A percentile compares a stretch with the other conserved stretches of the same genome.
Conservation (phyloP, 2,329 filamentous ascomycete genomes). For the Xenosphaeropsis pyriputrescens region DNA sequence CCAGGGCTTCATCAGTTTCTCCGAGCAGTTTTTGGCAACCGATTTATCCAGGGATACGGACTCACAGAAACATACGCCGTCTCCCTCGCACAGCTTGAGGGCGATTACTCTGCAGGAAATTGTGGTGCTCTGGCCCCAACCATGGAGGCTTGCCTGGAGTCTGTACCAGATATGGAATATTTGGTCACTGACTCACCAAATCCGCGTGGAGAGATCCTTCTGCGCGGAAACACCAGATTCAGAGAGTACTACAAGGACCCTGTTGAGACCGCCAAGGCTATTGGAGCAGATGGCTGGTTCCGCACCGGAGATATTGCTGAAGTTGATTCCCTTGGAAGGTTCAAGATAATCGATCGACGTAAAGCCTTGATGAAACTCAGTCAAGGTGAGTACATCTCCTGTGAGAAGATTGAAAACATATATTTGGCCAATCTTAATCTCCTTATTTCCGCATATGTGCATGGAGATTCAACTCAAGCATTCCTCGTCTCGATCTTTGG, state of each 20-base stretch:
- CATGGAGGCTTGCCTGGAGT: slow-evolving; percentile 66
- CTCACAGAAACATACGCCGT: slow-evolving; percentile 87
- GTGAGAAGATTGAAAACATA: slow-evolving; percentile 92
- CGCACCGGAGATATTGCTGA: slow-evolving; percentile 84
- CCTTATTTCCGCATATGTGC: slow-evolving; percentile 71
- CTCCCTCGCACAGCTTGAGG: slow-evolving; percentile 50
- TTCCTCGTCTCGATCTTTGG: slow-evolving; percentile 78
- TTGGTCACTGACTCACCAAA: slow-evolving; percentile 72
- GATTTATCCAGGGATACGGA: slow-evolving; percentile 79
- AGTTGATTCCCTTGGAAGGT: slow-evolving; percentile 72
- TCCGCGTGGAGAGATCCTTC: slow-evolving; percentile 77
- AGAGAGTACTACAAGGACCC: slow-evolving; percentile 80
- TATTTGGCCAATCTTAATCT: slow-evolving; percentile 71
- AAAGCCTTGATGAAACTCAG: slow-evolving; percentile 99
- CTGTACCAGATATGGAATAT: slow-evolving; percentile 92
- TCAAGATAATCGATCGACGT: slow-evolving; percentile 88
- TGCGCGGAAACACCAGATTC: slow-evolving; percentile 73
- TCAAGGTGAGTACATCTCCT: slow-evolving; percentile 95
- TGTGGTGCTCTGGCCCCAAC: slow-evolving; percentile 59
- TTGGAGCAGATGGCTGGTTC: slow-evolving; percentile 92
- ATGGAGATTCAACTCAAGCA: slow-evolving; percentile 75
- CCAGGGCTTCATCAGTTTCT: slow-evolving; percentile 81
- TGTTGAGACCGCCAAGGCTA: slow-evolving; percentile 69
- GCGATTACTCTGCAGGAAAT: slow-evolving; percentile 66
- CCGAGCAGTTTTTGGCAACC: slow-evolving; percentile 64